Evolutionary conservation across 2,329 filamentous ascomycete genomes (phyloP).

Genomic region (Paecilomyces niveus): DNA sequence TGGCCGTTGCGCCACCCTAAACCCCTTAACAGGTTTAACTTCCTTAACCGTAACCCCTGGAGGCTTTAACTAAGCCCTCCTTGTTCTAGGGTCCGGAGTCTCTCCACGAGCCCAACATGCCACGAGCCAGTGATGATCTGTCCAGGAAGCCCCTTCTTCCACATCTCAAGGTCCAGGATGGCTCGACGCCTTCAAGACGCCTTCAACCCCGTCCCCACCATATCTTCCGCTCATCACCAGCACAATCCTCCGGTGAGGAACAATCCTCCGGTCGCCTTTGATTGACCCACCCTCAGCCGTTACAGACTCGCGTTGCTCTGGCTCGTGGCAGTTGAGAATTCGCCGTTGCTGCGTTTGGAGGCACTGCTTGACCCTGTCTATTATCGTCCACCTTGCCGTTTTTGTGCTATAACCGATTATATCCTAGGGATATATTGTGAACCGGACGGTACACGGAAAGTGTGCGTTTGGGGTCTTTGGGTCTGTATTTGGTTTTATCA

Average conservation of each 20-base stretch:
- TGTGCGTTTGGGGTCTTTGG: background rate
- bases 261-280: background rate
- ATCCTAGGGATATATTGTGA: background rate
- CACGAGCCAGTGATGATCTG: too few species aligned
- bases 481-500: background rate
- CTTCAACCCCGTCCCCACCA: background rate
- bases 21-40: background rate
- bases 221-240: background rate
- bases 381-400: background rate
- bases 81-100: background rate
- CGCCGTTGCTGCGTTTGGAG: background rate
- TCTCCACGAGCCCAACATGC: too few species aligned
- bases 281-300: background rate
- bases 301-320: background rate
- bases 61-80: background rate
- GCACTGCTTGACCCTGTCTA: background rate
- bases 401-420: constrained; percentile 4
- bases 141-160: background rate
- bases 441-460: background rate
- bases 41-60: background rate
- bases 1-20: background rate
- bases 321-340: background rate
- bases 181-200: background rate
- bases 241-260: background rate
- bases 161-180: background rate